phyloP scores from a whole-genome alignment of 805 yeast genomes.

The Starmerella kuoi region DNA sequence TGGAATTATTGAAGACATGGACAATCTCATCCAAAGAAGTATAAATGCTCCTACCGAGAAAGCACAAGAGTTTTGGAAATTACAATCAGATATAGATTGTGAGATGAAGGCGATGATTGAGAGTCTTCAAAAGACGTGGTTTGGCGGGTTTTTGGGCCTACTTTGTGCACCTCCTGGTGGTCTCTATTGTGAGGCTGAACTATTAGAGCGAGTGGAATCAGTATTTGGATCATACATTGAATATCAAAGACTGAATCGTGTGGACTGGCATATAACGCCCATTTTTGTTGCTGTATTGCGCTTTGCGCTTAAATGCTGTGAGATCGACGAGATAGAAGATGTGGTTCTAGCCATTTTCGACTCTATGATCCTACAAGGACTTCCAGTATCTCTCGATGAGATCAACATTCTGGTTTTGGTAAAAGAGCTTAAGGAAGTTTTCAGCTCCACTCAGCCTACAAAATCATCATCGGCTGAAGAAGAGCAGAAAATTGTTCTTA shows the following conservation, averaged over 20 bases:
- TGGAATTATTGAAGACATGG: too few relatives aligned
- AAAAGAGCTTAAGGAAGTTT: slow-evolving; percentile 39
- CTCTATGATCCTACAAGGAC: slow-evolving; percentile 49
- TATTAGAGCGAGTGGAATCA: slow-evolving; percentile 15
- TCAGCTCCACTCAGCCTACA: slow-evolving; percentile 28
- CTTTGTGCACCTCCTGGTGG: slow-evolving; percentile 34
- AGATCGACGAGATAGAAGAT: slow-evolving; percentile 38
- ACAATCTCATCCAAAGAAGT: background rate
- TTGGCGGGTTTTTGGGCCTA: slow-evolving; percentile 63
- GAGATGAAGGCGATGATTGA: slow-evolving; percentile 42
- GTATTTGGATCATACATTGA: background rate
- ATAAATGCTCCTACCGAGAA: background rate
- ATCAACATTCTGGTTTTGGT: slow-evolving; percentile 46
- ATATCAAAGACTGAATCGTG: slow-evolving; percentile 24
- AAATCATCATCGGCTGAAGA: slow-evolving; percentile 1
- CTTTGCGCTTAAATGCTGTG: slow-evolving; percentile 3
- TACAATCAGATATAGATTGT: slow-evolving; percentile 49
- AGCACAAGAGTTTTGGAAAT: slow-evolving; percentile 60
- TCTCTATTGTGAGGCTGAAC: slow-evolving; percentile 29
- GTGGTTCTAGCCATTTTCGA: slow-evolving; percentile 31
- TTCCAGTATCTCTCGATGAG: slow-evolving; percentile 51
- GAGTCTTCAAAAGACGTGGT: slow-evolving; percentile 52
- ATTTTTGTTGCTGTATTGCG: background rate
- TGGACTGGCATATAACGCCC: slow-evolving; percentile 31
- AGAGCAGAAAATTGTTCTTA: slow-evolving; percentile 37